Percentiles rank a stretch among this genome's conserved stretches.
Conservation (phyloP, 768 basidiomycete genomes). For the Agaricus subrufescens region DNA sequence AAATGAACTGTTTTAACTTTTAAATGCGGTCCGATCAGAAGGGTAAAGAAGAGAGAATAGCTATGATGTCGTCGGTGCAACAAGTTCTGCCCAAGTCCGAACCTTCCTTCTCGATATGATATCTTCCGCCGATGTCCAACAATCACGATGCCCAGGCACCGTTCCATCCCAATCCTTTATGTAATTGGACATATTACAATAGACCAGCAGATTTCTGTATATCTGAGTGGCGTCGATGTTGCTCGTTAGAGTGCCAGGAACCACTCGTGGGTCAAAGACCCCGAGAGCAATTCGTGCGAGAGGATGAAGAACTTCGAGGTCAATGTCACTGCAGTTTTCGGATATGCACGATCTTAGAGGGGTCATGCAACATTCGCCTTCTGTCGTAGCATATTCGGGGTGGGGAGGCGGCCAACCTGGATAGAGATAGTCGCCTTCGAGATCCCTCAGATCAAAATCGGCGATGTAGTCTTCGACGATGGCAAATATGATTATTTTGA, state of each 20-base stretch:
- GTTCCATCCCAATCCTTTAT: slow-evolving; percentile 7
- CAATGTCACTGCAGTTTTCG: background rate
- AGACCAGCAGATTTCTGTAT: slow-evolving; percentile 1
- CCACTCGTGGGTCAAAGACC: slow-evolving; percentile 4
- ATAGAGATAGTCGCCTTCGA: background rate
- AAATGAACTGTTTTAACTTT: too few relatives aligned
- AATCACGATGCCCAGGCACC: background rate
- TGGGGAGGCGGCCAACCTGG: slow-evolving; percentile 5
- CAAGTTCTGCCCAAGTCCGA: slow-evolving; percentile 1
- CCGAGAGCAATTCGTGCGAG: slow-evolving; percentile 4
- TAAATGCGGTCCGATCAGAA: too few relatives aligned
- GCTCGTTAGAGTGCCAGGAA: background rate
- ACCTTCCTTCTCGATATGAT: slow-evolving; percentile 2
- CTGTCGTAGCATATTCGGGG: background rate
- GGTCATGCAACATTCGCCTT: background rate
- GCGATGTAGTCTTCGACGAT: background rate
- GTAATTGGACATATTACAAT: background rate
- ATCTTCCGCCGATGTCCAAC: slow-evolving; percentile 8
- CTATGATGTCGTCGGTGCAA: background rate
- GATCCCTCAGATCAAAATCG: slow-evolving; percentile 7
- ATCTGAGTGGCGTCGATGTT: background rate
- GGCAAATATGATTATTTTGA: background rate
- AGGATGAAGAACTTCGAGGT: slow-evolving; percentile 3
- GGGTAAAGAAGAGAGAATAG: background rate
- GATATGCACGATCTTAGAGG: background rate